Evolutionary conservation across 2,329 filamentous ascomycete species (phyloP), one percentile per base, ranked within the genome.

Genomic region (Aspergillus latus): DNA sequence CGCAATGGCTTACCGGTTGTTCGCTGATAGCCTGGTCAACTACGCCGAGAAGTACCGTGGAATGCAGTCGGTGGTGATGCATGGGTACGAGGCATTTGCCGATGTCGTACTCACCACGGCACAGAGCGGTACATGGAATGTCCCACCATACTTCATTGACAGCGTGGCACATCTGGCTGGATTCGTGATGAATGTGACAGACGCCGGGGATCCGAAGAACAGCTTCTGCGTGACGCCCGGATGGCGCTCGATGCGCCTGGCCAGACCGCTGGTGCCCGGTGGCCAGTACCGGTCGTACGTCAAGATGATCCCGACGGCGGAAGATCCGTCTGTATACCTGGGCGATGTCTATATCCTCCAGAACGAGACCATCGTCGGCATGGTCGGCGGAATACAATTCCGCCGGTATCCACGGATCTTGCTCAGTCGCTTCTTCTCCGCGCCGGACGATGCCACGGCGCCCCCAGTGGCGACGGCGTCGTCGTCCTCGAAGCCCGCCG

Each of bases 301-400:
- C 15, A 57, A 64, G 42, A 71, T 71, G 70, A 53, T 60, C 3
- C 65, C 8, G 11, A 63, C 4, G 53, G 50, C 2, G 65, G 70
- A 1, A 66, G 73, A 2, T 15, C 5, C 34, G 5, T 7, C 36
- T 15, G 36, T n/a, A 5, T 21, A 49, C 62, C 6, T 64, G 60
- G 76, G 76, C 11, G 76, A 78, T 58, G 68, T 76, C 1, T 75
- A 73, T 50, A 62, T 76, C 11, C 49, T 76, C 0, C 70, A 74
- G 11, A 66, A 69, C 4, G 60, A 63, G 8, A 52, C 44, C 0
- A 64, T 76, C n/a, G 56, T 76, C 0, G 75, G 68, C 0, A 53
- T 70, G 49, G 62, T 74, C 2, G 66, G 61, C 2, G 67, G 63
- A 1, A 59, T 69, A 28, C 49, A 66, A 56, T 78, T 80, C 64